phyloP scores from a whole-genome alignment of 768 basidiomycete species.

The Chalciporus sphaerocephalus region DNA sequence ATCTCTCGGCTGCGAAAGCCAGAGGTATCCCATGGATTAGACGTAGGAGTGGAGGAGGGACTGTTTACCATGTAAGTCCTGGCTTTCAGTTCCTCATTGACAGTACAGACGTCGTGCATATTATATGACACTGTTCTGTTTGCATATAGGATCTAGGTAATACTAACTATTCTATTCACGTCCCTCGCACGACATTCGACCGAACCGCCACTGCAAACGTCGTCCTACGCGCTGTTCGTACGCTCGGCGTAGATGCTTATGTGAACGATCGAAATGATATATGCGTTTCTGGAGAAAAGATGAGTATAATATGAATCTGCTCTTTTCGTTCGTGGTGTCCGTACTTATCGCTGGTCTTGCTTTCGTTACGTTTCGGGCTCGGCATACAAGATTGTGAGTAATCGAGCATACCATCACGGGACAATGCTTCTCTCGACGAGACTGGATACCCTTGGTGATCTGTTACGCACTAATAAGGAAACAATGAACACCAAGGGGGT shows the following conservation, averaged over 20 bases:
- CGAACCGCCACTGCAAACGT: conserved; percentile 72
- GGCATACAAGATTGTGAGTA: conserved; percentile 91
- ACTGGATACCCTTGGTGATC: conserved; percentile 65
- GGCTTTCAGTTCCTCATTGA: background rate
- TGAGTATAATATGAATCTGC: conserved; percentile 45
- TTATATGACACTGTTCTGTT: background rate
- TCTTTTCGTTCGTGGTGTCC: background rate
- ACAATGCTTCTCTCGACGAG: conserved; percentile 94
- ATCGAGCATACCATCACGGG: conserved; percentile 93
- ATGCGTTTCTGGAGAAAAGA: conserved; percentile 82
- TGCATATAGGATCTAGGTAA: conserved; percentile 86
- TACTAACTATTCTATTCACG: conserved; percentile 93
- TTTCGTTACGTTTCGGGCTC: conserved; percentile 84
- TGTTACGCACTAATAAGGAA: conserved; percentile 67
- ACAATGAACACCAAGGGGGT: conserved; percentile 83
- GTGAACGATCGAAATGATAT: conserved; percentile 93
- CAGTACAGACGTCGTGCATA: background rate
- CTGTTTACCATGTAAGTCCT: conserved; percentile 85
- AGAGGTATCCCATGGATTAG: conserved; percentile 72
- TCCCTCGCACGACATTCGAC: conserved; percentile 78
- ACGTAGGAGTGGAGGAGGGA: conserved; percentile 88
- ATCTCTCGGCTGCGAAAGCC: conserved; percentile 52
- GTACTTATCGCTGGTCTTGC: conserved; percentile 6
- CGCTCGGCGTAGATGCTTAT: conserved; percentile 68
- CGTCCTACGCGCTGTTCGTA: conserved; percentile 70